These are phyloP conservation scores for Leishmania martiniquensis DNA, from an alignment of 208 protist species.

Conservation along the genomic window DNA sequence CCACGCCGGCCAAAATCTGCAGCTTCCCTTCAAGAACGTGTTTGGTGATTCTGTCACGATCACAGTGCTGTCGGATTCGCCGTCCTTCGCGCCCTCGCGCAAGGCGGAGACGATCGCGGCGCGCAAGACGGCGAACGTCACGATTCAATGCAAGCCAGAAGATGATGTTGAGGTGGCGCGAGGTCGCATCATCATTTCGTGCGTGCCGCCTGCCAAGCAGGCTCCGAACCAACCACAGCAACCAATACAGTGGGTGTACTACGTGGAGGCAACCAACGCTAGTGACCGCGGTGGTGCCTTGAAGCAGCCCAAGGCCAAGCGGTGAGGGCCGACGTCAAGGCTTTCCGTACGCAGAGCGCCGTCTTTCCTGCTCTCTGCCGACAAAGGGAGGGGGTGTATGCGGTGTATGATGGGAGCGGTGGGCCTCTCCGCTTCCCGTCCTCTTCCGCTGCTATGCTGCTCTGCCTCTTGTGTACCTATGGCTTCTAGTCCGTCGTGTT, in stretches of 20 bases:
- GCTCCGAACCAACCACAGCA: conserved; percentile 11
- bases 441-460: not conserved
- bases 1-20: conserved; percentile 52
- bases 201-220: conserved; percentile 43
- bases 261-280: conserved; percentile 58
- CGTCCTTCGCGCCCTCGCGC: conserved; percentile 83
- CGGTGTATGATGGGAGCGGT: not conserved
- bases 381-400: not conserved
- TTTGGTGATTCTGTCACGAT: conserved; percentile 89
- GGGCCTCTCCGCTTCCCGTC: not conserved
- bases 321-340: not conserved
- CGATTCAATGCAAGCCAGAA: conserved; percentile 73
- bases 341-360: not conserved
- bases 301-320: conserved; percentile 25
- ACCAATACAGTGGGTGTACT: conserved; percentile 89
- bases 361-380: not conserved
- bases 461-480: too few species aligned
- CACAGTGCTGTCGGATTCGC: conserved; percentile 79
- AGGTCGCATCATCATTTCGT: conserved; percentile 39
- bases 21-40: conserved; percentile 95
- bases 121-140: conserved; percentile 83
- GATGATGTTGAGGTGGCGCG: conserved; percentile 34
- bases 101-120: conserved; percentile 77
- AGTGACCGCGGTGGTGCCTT: conserved; percentile 15
- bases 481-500: not conserved